These are phyloP conservation scores for Uromyces viciae-fabae DNA, from an alignment of 1,284 basidiomycete species.

Conservation along the genomic window DNA sequence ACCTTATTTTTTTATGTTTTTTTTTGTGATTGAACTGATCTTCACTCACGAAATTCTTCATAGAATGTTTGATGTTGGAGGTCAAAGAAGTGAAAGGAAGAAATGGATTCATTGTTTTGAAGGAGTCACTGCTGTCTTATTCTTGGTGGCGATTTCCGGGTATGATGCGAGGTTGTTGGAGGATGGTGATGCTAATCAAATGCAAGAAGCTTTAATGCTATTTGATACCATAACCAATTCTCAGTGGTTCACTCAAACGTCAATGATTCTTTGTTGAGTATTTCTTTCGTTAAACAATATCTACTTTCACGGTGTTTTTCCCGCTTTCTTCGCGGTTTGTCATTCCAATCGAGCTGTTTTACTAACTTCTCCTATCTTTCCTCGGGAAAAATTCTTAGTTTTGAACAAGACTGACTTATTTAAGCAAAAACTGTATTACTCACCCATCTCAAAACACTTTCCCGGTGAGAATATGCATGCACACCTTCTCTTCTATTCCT, in stretches of 20 bases:
- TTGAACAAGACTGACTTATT: conserved; percentile 67
- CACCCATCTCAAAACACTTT: conserved; percentile 75
- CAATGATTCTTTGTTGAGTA: conserved; percentile 62
- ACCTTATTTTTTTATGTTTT: not conserved
- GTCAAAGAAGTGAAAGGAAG: conserved; percentile 80
- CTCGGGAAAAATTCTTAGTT: conserved; percentile 40
- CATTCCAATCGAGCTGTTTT: too few relatives aligned
- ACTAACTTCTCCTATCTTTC: not conserved
- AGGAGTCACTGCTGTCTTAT: conserved; percentile 70
- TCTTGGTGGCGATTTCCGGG: conserved; percentile 77
- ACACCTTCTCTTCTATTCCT: not conserved
- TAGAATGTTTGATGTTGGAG: conserved; percentile 82
- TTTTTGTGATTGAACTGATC: not conserved
- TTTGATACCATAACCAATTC: conserved; percentile 97
- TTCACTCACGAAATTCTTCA: not conserved
- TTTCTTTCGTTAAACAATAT: conserved; percentile 16
- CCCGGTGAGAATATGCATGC: not conserved
- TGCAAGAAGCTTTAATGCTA: conserved; percentile 92
- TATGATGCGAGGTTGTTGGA: conserved; percentile 91
- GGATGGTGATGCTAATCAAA: conserved; percentile 90
- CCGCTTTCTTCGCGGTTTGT: too few relatives aligned
- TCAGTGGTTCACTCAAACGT: conserved; percentile 85
- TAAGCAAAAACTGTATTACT: conserved; percentile 71
- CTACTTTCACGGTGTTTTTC: too few relatives aligned
- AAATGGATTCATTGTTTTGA: conserved; percentile 61